Evolutionary conservation across 371 early-diverging fungal genomes (phyloP), one percentile per base, ranked within the genome.

Genomic region (Nematocida sp.): DNA sequence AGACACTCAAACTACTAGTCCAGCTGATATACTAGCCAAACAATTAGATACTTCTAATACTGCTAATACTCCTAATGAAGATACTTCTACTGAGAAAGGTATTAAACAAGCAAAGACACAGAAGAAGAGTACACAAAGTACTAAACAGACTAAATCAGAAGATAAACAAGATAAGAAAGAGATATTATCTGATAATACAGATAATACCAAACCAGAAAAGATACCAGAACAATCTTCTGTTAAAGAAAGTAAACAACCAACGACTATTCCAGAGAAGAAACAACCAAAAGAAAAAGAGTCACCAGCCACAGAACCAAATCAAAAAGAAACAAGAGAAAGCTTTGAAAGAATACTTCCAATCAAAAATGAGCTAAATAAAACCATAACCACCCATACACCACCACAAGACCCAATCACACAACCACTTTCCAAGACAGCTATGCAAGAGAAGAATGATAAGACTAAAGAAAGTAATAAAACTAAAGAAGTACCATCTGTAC

Each of bases 311-410:
- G n/a, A n/a, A n/a, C n/a, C n/a, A 11, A 41, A n/a, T 15, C 17
- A 17, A 64, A 21, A 49, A 31, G 31, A 53, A 34, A 29, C 57
- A 7, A 34, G 40, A 19, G 11, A 55, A 21, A 70, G 58, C 49
- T 70, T 70, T 70, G 58, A 70, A 32, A 37, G 74, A 43, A 17
- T 70, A 13, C 74, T 70, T 21, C 74, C 74, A 17, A 29, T 51
- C 35, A 46, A 57, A 52, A 32, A 48, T 4, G 61, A 61, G 7
- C 46, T 61, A 43, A 25, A 61, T 9, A 61, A 61, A 23, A 17
- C 43, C 11, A 37, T 43, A 34, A 32, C 32, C 21, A 21, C 52
- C 21, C 15, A 11, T 52, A 52, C 21, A 13, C 52, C 52, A 11
- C 11, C 52, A 23, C 25, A 21, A 11, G 52, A 9, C 19, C 9